Evolutionary conservation across 2,329 filamentous ascomycete species (phyloP).

Genomic region (Fulvia fulva): DNA sequence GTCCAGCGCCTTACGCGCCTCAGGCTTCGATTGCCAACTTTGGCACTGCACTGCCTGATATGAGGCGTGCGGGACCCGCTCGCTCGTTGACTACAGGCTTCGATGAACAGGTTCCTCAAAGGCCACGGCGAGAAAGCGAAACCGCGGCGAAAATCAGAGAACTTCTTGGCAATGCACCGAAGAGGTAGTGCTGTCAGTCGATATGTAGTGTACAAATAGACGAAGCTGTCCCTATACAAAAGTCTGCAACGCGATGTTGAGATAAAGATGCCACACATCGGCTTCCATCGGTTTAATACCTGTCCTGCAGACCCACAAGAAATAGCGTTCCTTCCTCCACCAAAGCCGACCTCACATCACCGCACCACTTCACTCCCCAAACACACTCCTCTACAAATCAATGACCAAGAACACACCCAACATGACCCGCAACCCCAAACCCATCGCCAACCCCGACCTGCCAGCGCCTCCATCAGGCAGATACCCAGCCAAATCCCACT

Average conservation of each 20-base stretch:
- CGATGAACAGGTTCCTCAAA: constrained; percentile 24
- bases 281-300: background rate
- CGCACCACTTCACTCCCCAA: no score
- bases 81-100: constrained; percentile 19
- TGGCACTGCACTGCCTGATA: constrained; percentile 25
- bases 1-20: constrained; percentile 5
- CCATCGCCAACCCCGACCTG: constrained; percentile 35
- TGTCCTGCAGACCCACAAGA: background rate
- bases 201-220: constrained; percentile 1
- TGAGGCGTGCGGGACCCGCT: constrained; percentile 7
- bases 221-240: background rate
- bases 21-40: constrained; percentile 23
- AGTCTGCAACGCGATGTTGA: background rate
- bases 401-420: background rate
- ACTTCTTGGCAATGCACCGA: constrained; percentile 1
- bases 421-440: constrained; percentile 23
- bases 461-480: constrained; percentile 45
- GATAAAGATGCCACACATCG: background rate
- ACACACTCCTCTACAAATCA: background rate
- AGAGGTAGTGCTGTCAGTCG: background rate
- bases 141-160: constrained; percentile 13
- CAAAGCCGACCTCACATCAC: background rate
- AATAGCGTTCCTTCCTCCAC: background rate
- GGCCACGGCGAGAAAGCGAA: background rate
- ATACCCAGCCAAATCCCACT: constrained; percentile 83